Conservation (phyloP, 2,329 filamentous ascomycete species). For the Xylaria sp. region DNA sequence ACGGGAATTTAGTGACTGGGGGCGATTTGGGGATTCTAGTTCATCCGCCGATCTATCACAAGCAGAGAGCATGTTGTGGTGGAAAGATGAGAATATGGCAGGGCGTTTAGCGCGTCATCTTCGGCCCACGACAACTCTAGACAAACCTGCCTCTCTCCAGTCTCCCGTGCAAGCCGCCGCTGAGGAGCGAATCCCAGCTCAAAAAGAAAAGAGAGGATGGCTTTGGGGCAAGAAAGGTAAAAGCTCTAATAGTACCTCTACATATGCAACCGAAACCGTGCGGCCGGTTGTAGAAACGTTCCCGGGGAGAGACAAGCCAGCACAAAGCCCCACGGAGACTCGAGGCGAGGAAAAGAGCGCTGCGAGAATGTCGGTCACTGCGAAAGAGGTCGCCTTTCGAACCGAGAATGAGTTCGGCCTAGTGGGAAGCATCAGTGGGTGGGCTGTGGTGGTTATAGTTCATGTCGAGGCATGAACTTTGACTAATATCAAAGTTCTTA, state of each 20-base stretch:
- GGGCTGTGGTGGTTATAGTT: slow-evolving; percentile 60
- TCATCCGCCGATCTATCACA: slow-evolving; percentile 13
- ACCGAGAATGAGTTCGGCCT: slow-evolving; percentile 63
- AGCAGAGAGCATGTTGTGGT: slow-evolving; percentile 54
- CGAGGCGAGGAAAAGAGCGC: slow-evolving; percentile 28
- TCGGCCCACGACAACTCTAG: slow-evolving; percentile 50
- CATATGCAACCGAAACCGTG: slow-evolving; percentile 13
- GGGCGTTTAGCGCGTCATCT: slow-evolving; percentile 58
- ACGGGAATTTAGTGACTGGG: slow-evolving; percentile 59
- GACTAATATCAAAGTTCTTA: no score
- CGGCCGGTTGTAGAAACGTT: slow-evolving; percentile 18
- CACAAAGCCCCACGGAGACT: slow-evolving; percentile 31
- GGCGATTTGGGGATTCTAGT: slow-evolving; percentile 52
- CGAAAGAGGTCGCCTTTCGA: slow-evolving; percentile 63
- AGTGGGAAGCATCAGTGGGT: slow-evolving; percentile 63
- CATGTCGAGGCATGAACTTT: slow-evolving; percentile 39
- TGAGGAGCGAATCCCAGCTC: slow-evolving; percentile 47
- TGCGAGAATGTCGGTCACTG: slow-evolving; percentile 56
- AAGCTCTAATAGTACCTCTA: slow-evolving; percentile 28
- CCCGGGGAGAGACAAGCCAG: slow-evolving; percentile 3
- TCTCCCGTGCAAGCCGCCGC: slow-evolving; percentile 48
- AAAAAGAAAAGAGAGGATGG: slow-evolving; percentile 51
- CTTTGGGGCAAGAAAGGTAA: slow-evolving; percentile 46
- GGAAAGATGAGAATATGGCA: slow-evolving; percentile 60
- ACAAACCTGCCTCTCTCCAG: slow-evolving; percentile 18